Percentiles rank a stretch among this genome's conserved stretches.
Conservation (phyloP, 2,329 filamentous ascomycete genomes). For the Penicillium hordei region DNA sequence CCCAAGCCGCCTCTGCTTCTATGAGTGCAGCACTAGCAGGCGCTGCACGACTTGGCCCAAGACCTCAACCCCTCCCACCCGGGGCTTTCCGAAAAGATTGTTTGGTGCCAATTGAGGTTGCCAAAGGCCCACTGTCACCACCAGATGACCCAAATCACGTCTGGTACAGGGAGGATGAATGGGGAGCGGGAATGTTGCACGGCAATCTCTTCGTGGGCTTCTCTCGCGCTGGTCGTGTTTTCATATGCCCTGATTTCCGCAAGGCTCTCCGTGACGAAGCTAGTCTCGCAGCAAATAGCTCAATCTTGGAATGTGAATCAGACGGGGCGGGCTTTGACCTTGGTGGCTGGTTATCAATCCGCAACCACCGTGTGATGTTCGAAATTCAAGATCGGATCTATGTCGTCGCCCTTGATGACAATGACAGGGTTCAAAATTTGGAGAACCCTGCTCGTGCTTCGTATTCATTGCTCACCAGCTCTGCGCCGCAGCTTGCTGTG, state of each 20-base stretch:
- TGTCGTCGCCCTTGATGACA: constrained; percentile 42
- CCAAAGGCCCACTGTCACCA: constrained; percentile 27
- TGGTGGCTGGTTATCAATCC: constrained; percentile 49
- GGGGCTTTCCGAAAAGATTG: constrained; percentile 25
- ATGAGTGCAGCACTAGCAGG: constrained; percentile 21
- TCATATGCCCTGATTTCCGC: constrained; percentile 48
- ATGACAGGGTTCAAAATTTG: constrained; percentile 28
- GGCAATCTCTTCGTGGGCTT: constrained; percentile 47
- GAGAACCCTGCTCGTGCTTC: constrained; percentile 27
- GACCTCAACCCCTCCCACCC: constrained; percentile 18
- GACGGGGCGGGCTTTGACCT: constrained; percentile 46
- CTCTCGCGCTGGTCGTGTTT: constrained; percentile 44
- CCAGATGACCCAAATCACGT: constrained; percentile 26
- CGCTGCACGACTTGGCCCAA: constrained; percentile 24
- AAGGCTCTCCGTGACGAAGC: constrained; percentile 34
- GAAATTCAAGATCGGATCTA: constrained; percentile 48
- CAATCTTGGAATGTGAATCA: constrained; percentile 45
- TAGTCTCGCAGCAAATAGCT: constrained; percentile 29
- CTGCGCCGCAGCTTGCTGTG: constrained; percentile 40
- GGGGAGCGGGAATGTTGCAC: constrained; percentile 49
- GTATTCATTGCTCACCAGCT: constrained; percentile 38
- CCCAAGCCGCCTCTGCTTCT: constrained; percentile 23
- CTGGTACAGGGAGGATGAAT: constrained; percentile 44
- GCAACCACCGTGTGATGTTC: constrained; percentile 45
- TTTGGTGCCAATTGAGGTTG: constrained; percentile 30